These are phyloP conservation scores for Penicillium sp. DNA, from an alignment of 2,329 filamentous ascomycete genomes.

Conservation along the genomic window DNA sequence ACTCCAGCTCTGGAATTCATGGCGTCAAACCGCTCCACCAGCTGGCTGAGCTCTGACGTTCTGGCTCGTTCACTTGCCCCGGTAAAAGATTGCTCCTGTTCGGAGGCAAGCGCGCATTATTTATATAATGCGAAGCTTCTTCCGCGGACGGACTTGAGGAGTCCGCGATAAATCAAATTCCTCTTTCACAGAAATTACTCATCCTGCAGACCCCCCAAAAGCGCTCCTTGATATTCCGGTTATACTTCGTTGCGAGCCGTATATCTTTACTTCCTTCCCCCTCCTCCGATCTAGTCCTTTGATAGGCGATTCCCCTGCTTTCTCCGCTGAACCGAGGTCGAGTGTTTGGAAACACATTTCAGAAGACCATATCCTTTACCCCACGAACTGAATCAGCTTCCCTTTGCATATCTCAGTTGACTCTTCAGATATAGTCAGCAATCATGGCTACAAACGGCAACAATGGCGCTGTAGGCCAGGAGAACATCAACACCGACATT, in stretches of 20 bases:
- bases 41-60: slow-evolving; percentile 18
- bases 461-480: slow-evolving; percentile 59
- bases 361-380: neutral
- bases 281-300: neutral
- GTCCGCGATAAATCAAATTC: slow-evolving; percentile 14
- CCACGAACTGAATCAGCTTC: slow-evolving; percentile 11
- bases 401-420: slow-evolving; percentile 8
- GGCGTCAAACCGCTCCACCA: slow-evolving; percentile 23
- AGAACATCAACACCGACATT: slow-evolving; percentile 94
- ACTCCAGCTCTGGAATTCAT: slow-evolving; percentile 13
- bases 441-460: slow-evolving; percentile 49
- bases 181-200: slow-evolving; percentile 11
- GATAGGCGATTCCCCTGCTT: slow-evolving; percentile 24
- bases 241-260: slow-evolving; percentile 9
- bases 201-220: slow-evolving; percentile 5
- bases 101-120: slow-evolving; percentile 4
- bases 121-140: slow-evolving; percentile 13
- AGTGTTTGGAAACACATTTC: slow-evolving; percentile 4
- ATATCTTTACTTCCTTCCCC: slow-evolving; percentile 7
- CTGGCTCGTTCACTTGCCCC: slow-evolving; percentile 13
- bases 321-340: slow-evolving; percentile 39
- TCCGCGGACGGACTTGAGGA: slow-evolving; percentile 5
- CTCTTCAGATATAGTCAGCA: slow-evolving; percentile 7
- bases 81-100: slow-evolving; percentile 25
- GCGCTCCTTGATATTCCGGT: neutral